Evolutionary conservation across 2,329 filamentous ascomycete species (phyloP), one percentile per base, ranked within the genome.

Genomic region (Aspergillus terreus): DNA sequence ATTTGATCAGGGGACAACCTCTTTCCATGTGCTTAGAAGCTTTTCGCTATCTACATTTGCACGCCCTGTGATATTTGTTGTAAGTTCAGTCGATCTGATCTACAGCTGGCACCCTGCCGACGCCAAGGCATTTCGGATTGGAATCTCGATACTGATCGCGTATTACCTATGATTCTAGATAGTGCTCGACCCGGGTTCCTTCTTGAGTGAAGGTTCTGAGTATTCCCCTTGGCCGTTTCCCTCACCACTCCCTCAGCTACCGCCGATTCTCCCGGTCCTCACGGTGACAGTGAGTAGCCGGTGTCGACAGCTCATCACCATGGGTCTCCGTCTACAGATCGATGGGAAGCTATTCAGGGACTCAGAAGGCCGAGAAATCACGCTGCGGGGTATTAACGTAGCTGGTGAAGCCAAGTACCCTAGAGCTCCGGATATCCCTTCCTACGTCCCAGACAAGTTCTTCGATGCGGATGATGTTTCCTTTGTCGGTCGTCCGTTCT

Each of bases 401-500:
- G 91, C 92, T 35, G 90, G 84, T 57, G 92, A 97, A 67, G 85
- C 88, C 64, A 99, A 99, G 75, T 86, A 90, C 52, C 94, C 94
- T 27, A 90, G 86, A 66, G 79, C 79, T 33, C 94, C 94, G 14
- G 78, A 95, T 58, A 78, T 88, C 49, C 90, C 91, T 4, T 96
- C 94, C 0, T 88, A 96, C 66, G 71, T 89, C 10, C 70, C 78
- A 30, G 81, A 90, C 12, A 77, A 84, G 62, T 99, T 99, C 79
- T 97, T 95, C 71, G 88, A 97, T 55, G 92, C 88, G 63, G 92
- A 99, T 71, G 84, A 86, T 59, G 88, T 97, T 55, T 92, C 87
- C 19, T 99, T 99, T 65, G 87, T 92, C 59, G 82, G 85, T 53
- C 82, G 92, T 2, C 94, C 94, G 0, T 99, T 99, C 61, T 78